These are phyloP conservation scores for Calonectria pseudoreteaudii DNA, from an alignment of 2,329 filamentous ascomycete species.

Conservation along the genomic window DNA sequence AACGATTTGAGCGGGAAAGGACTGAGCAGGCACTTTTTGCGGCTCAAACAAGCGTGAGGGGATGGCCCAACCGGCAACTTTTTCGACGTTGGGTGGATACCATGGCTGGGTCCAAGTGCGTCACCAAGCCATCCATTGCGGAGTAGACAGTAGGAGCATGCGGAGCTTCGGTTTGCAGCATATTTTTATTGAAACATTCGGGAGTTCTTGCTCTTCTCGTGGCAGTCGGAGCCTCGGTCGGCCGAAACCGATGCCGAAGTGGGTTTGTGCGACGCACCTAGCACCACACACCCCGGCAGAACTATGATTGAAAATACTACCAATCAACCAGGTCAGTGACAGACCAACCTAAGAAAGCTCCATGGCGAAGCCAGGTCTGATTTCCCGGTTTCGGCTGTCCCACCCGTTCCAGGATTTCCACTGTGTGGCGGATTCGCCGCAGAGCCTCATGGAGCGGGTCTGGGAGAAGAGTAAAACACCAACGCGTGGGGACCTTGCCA, in stretches of 20 bases:
- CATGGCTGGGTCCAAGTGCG: not conserved
- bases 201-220: not conserved
- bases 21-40: not conserved
- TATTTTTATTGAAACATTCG: too few relatives aligned
- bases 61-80: not conserved
- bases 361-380: not conserved
- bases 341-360: not conserved
- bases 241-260: not conserved
- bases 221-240: not conserved
- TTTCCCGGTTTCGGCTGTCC: not conserved
- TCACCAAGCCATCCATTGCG: not conserved
- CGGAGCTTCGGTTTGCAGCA: not conserved
- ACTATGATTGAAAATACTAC: not conserved
- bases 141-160: not conserved
- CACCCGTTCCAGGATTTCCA: not conserved
- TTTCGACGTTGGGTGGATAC: not conserved
- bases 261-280: not conserved
- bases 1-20: not conserved
- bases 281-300: not conserved
- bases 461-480: not conserved
- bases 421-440: too few relatives aligned
- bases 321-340: not conserved
- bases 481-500: not conserved
- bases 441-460: not conserved
- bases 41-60: not conserved